Evolutionary conservation across 371 early-diverging fungal genomes (phyloP), one percentile per base, ranked within the genome.

Genomic region (Actinomucor elegans): DNA sequence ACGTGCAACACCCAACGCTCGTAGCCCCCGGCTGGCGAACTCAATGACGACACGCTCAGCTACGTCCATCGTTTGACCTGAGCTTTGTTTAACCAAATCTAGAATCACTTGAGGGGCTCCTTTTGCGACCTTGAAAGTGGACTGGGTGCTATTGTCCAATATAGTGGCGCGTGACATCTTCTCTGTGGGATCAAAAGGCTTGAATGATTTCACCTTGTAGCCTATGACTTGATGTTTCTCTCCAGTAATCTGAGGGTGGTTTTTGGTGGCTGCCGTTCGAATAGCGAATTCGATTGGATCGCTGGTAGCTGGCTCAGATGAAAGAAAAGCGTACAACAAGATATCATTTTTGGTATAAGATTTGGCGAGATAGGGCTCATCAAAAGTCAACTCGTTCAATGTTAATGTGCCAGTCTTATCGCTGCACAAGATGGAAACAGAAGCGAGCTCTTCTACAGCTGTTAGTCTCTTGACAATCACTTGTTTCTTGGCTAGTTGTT

Each of bases 341-440:
- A 96, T 78, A 51, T 94, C 94, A 42, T 90, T 82, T 29, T 88
- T 83, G 43, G 86, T 83, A 62, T 83, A 91, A 18, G 75, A 70
- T 27, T 75, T 73, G 59, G 85, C 61, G 17, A 94, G 81, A 75
- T 83, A 94, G 17, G 96, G 96, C 52, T 90, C 88, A 48, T 91
- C 91, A 67, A 95, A 94, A 11, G 92, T 87, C 46, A 96, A 84
- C 80, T 93, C 86, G 80, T 93, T 94, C 18, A 90, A 73, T 11
- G 98, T 98, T 43, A 98, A 79, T 15, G 99, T 98, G 48, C 99
- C 99, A 4, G 99, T 98, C 71, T 91, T 98, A 73, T 98, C 98
- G 7, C 94, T 93, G 71, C 96, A 96, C 23, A 98, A 85, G 15
- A 94, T 88, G 12, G 93, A 91, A 15, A 94, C 94, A 0, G 96